These are phyloP conservation scores for Dictyostelium capitatum DNA, from an alignment of 78 protist species.

Conservation along the genomic window DNA sequence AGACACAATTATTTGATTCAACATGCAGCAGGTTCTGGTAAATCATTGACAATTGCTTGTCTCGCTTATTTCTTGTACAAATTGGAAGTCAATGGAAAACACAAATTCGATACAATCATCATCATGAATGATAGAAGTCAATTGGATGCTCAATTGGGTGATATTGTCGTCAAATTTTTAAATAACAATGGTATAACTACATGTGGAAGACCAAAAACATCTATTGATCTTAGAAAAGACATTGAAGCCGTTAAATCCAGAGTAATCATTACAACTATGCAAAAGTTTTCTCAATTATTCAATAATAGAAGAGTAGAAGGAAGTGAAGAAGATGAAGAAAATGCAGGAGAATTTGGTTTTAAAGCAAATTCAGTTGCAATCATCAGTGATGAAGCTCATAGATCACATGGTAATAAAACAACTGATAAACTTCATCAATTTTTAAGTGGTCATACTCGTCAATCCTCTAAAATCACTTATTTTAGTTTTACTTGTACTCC, in stretches of 20 bases:
- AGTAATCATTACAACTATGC: slow-evolving; percentile 77
- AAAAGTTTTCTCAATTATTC: slow-evolving; percentile 74
- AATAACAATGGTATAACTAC: slow-evolving; percentile 24
- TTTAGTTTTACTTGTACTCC: slow-evolving; percentile 83
- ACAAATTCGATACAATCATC: slow-evolving; percentile 80
- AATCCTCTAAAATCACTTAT: slow-evolving; percentile 55
- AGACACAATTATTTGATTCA: slow-evolving; percentile 76
- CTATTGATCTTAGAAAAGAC: slow-evolving; percentile 45
- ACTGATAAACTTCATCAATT: slow-evolving; percentile 66
- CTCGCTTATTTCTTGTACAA: slow-evolving; percentile 33
- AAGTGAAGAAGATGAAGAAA: slow-evolving; percentile 8
- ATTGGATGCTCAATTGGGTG: slow-evolving; percentile 81
- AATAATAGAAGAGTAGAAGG: no score
- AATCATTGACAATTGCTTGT: slow-evolving; percentile 59
- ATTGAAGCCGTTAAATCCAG: slow-evolving; percentile 50
- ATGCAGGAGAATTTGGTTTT: slow-evolving; percentile 33
- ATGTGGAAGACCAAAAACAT: slow-evolving; percentile 58
- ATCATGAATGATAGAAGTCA: slow-evolving; percentile 83
- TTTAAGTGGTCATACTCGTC: slow-evolving; percentile 40
- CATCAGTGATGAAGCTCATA: slow-evolving; percentile 77
- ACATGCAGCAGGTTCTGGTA: slow-evolving; percentile 84
- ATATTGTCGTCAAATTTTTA: slow-evolving; percentile 50
- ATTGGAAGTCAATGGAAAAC: slow-evolving; percentile 53
- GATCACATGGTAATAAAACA: slow-evolving; percentile 77
- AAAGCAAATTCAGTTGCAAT: slow-evolving; percentile 67